Percentiles rank a stretch among this genome's conserved stretches.
phyloP scores from a whole-genome alignment of 2,329 filamentous ascomycete species.

The Calonectria multiphialidica region DNA sequence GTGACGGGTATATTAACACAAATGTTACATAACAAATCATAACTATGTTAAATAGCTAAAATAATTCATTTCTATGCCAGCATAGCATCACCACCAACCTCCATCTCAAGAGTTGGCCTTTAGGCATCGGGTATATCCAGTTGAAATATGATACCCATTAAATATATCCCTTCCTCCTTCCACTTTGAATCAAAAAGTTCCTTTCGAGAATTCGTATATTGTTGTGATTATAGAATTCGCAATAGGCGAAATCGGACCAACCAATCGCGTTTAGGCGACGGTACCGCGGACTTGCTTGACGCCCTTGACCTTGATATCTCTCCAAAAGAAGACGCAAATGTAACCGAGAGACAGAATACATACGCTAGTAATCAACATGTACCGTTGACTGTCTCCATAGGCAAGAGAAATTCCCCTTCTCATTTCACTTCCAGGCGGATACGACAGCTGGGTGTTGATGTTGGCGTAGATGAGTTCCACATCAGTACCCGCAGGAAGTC shows the following conservation, averaged over 20 bases:
- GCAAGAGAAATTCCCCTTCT: slow-evolving; percentile 69
- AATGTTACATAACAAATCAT: not conserved
- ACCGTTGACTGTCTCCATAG: slow-evolving; percentile 66
- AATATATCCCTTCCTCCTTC: not conserved
- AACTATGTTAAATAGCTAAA: not conserved
- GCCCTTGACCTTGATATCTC: slow-evolving; percentile 63
- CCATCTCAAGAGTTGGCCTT: not conserved
- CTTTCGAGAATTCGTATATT: not conserved
- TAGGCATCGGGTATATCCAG: not conserved
- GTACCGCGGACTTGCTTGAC: slow-evolving; percentile 55
- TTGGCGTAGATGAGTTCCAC: slow-evolving; percentile 59
- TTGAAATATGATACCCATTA: not conserved
- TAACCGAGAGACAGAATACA: slow-evolving; percentile 56
- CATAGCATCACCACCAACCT: not conserved
- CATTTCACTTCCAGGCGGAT: slow-evolving; percentile 61
- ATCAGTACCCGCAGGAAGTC: slow-evolving; percentile 60
- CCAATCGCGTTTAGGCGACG: slow-evolving; percentile 44
- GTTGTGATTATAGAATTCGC: not conserved
- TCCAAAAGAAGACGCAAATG: slow-evolving; percentile 57
- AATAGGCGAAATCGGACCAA: no score
- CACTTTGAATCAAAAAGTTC: not conserved
- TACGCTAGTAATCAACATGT: slow-evolving; percentile 64
- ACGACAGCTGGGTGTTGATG: slow-evolving; percentile 66
- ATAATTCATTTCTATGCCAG: not conserved
- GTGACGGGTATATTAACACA: no score